phyloP scores from a whole-genome alignment of 2,329 filamentous ascomycete species.

The Alternaria infectoria region DNA sequence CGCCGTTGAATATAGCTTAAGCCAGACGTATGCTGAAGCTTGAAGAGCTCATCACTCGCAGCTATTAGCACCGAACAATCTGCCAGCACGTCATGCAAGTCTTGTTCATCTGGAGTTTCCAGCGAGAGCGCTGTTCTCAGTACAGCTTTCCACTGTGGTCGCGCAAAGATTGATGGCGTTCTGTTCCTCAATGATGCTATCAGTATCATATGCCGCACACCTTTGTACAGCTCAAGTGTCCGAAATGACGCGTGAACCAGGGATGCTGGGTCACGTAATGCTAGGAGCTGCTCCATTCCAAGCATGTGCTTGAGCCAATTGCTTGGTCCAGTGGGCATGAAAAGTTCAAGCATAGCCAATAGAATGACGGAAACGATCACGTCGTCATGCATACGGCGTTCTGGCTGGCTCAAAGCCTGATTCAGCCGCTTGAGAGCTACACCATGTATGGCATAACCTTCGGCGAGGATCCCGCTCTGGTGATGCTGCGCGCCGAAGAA shows the following conservation, averaged over 20 bases:
- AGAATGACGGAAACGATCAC: constrained; percentile 33
- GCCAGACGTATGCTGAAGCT: background rate
- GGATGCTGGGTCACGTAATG: constrained; percentile 25
- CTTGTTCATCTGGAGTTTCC: constrained; percentile 26
- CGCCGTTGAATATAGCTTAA: background rate
- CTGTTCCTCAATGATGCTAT: constrained; percentile 27
- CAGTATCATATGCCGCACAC: constrained; percentile 30
- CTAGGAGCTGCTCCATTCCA: constrained; percentile 35
- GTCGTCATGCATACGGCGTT: constrained; percentile 30
- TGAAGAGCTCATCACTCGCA: constrained; percentile 15
- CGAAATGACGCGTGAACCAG: constrained; percentile 11
- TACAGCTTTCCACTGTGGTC: constrained; percentile 31
- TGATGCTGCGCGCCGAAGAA: constrained; percentile 33
- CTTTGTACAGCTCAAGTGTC: constrained; percentile 28
- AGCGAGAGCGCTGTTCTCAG: constrained; percentile 19
- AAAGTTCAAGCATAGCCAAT: constrained; percentile 34
- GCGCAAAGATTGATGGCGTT: constrained; percentile 33
- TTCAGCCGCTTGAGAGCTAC: constrained; percentile 34
- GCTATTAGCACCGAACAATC: constrained; percentile 36
- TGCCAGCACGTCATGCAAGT: constrained; percentile 36
- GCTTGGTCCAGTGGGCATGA: constrained; percentile 31
- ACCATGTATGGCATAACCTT: constrained; percentile 33
- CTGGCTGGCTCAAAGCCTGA: constrained; percentile 25
- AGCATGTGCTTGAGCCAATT: constrained; percentile 37
- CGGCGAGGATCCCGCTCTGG: constrained; percentile 17